Base-by-base conservation (phyloP, 495 filamentous ascomycete genomes). In the Ascodesmis nigricans region DNA sequence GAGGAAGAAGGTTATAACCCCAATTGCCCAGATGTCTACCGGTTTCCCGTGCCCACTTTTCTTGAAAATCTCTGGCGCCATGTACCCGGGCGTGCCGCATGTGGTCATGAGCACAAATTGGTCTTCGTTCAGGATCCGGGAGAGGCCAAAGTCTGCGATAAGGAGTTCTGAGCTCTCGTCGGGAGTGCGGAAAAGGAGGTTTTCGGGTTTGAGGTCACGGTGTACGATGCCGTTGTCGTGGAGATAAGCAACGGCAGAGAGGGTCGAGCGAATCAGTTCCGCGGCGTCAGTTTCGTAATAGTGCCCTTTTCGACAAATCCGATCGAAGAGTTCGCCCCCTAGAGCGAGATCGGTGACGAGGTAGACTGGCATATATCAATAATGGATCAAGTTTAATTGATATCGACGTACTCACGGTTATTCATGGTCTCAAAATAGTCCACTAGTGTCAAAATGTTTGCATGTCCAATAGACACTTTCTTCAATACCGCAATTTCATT, bases 371-470 rank as follows among this genome's bases (percentile, higher is more conserved):
- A n/a, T 33, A n/a, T 14, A 8, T 13, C 17, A 11, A 30, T 14
- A 18, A 21, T 8, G 10, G 7, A 5, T 34, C 9, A n/a, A 10
- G 15, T n/a, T 6, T 30, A 14, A 30, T 9, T 34, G 7, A n/a
- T 5, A 21, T 5, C 7, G 5, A 26, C 3, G 16, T 9, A 53
- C 62, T 33, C 57, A 78, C 74, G 64, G 54, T 97, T 95, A 57
- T 97, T 95, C 80, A 92, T 87, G 5, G 87, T 97, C 60, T 97
- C 87, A 50, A 97, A 97, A 54, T 97, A 97, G 58, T 97, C 87
- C 44, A 95, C 87, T 36, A 97, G 63, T 11, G 87, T 97, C 37
- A 97, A 58, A 50, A 97, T 95, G 50, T 97, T 97, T 53, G 83
- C 78, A 53, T 97, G 87, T 24, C 87, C 87, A 78, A 95, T 90